Evolutionary conservation across 176 grass and related monocot genomes (phyloP), one percentile per base, ranked within the genome.

Genomic region (Juncus inflexus): DNA sequence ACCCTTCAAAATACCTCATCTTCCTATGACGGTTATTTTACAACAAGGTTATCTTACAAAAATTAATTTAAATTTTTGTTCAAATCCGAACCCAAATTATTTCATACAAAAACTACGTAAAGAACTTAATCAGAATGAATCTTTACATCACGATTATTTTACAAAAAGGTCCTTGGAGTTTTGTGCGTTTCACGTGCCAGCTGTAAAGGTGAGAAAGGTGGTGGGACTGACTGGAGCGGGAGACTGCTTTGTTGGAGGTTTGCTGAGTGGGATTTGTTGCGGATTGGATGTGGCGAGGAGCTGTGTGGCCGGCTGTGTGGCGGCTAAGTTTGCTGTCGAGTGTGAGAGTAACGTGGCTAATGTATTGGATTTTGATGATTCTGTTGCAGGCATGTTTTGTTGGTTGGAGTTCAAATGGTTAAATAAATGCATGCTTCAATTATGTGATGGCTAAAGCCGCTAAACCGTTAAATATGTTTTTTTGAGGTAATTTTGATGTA

Each of bases 161-260:
- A 7, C 65, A 65, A 67, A 83, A 73, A 69, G 12, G 38, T 85
- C 66, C 54, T 81, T 52, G 38, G 73, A 79, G 61, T 89, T 58
- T 72, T 79, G 50, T 72, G 79, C 78, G 74, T 89, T 83, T 53
- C 92, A 97, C 83, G 81, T 91, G 42, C 87, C 92, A 58, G 84
- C 84, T 70, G 66, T 90, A 69, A 53, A 79, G 41, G 82, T 87
- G 50, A 80, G 19, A 28, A 28, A 85, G 40, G 87, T 91, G 28
- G 63, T 79, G 15, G 90, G 84, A 77, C 76, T 91, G 43, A 86
- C 82, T 77, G 92, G 87, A 58, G 87, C 87, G 37, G 87, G 92
- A 11, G 92, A 97, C 76, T 91, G 87, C 70, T 84, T 97, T 35
- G 80, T 97, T 89, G 87, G 79, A 52, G 92, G 92, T 67, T 74